Conservation (phyloP, 2,329 filamentous ascomycete species). For the Aspergillus sp. region DNA sequence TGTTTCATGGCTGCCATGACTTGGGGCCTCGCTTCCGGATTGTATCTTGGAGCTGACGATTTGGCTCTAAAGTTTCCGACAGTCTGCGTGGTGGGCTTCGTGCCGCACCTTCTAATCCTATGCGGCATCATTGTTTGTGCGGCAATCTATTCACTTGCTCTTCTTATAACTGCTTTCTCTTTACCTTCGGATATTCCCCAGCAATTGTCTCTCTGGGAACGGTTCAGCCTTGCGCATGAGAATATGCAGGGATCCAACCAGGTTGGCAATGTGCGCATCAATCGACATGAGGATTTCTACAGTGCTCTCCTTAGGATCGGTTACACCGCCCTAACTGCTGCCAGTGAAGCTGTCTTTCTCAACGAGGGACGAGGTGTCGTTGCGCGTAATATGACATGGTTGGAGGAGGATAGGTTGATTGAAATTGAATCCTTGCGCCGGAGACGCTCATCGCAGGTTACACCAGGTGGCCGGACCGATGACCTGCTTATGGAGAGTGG, state of each 20-base stretch:
- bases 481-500: conserved; percentile 30
- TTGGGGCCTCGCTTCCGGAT: conserved; percentile 64
- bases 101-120: conserved; percentile 87
- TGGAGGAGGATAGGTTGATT: conserved; percentile 80
- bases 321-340: conserved; percentile 85
- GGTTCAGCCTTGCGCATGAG: conserved; percentile 69
- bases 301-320: conserved; percentile 83
- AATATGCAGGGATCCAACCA: conserved; percentile 94
- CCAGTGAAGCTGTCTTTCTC: conserved; percentile 91
- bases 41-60: conserved; percentile 43
- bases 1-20: conserved; percentile 85
- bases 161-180: conserved; percentile 72
- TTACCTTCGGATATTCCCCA: conserved; percentile 53
- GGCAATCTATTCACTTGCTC: conserved; percentile 73
- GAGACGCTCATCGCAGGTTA: conserved; percentile 19
- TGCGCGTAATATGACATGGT: conserved; percentile 77
- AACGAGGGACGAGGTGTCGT: conserved; percentile 81
- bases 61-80: conserved; percentile 85
- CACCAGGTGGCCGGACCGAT: conserved; percentile 15
- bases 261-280: conserved; percentile 75
- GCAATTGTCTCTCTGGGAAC: conserved; percentile 53
- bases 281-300: conserved; percentile 92
- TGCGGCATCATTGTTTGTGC: conserved; percentile 74
- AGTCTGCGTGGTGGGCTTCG: conserved; percentile 90
- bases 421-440: conserved; percentile 64